Base-by-base conservation (phyloP, 352 stramenopile genomes). In the Pythium myriotylum region DNA sequence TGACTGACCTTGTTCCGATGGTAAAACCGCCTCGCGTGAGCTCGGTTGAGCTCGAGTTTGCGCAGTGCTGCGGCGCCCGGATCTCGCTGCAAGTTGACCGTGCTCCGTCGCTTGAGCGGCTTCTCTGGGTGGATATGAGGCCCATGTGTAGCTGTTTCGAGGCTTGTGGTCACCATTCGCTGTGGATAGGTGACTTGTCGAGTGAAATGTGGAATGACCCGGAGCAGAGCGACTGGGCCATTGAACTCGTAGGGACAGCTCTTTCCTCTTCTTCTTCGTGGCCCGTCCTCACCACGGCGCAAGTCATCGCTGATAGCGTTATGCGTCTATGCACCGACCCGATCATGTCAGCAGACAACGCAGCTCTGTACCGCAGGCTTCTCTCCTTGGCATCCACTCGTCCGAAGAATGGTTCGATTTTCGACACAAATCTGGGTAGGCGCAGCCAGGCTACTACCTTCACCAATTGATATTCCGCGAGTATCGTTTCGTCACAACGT, bases 1-100 rank as follows among this genome's bases (percentile, higher is more conserved):
- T 5, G 5, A 29, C 53, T 4, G 20, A 61, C 54, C 40, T 61
- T 61, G 24, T 27, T 42, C 12, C 41, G 54, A 6, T 61, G 20
- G 54, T 61, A 61, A 13, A 27, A 61, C 2, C 54, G 54, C 27
- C 42, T 61, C 17, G 54, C 54, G 16, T 42, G 42, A 0, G 40
- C 54, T 12, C 54, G 54, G 32, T 52, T 52, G 23, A 61, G 19
- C 54, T 61, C 54, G 12, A 42, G 54, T 10, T 24, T n/a, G 17
- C 54, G 54, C 19, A 39, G n/a, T 8, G 37, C 41, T 22, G 29
- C 41, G 3, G 16, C 17, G 8, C n/a, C 2, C 3, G 41, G 40
- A 26, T 61, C 41, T 27, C 51, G 51, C 17, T 39, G 35, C 39
- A 58, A 39, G 2, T 22, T 20, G 3, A 23, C 19, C 0, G 54